Base-by-base conservation (phyloP, 306 rosid genomes). In the Calophaca sinica region DNA sequence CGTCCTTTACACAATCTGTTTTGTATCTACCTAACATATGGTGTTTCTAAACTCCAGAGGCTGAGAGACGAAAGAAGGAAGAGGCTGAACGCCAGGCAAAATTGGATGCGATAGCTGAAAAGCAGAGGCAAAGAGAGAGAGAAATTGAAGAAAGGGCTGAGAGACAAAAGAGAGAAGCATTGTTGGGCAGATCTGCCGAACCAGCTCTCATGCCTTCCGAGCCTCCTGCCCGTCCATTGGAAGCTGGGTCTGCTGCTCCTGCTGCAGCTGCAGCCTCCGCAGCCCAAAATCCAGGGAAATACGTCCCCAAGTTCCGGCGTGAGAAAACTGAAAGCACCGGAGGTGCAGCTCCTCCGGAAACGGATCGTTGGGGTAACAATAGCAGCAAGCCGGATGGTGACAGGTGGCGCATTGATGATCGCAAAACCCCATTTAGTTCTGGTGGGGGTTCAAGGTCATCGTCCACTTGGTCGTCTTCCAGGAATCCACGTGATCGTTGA, bases 141-240 rank as follows among this genome's bases (percentile, higher is more conserved):
- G 99, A 96, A 62, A 71, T 90, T 2, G 98, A 92, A 51, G 96
- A 92, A 76, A 96, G 92, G 64, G 94, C 36, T 26, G 39, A 90
- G 79, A 92, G 75, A 75, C 83, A 62, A 20, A 80, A 88, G 83
- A 86, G 82, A 62, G 94, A 94, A 78, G 82, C 77, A 14, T 81
- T 93, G 29, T 66, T 88, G 76, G 87, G 87, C 41, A 76, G 82
- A 76, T 3, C 87, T 12, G 9, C 85, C 2, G 97, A 87, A 58
- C 87, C 75, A 5, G 42, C 83, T 58, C 29, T 72, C 31, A 80
- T 60, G 80, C 77, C 88, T 33, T 11, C 79, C 62, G 91, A 82
- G 75, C 78, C 83, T 51, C 76, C 73, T 36, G 38, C 63, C 42
- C 93, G 62, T 6, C 87, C 86, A 49, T 26, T 38, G 53, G 98